Evolutionary conservation across 140 eudicot species (phyloP).

Genomic region (Erigeron philadelphicus): DNA sequence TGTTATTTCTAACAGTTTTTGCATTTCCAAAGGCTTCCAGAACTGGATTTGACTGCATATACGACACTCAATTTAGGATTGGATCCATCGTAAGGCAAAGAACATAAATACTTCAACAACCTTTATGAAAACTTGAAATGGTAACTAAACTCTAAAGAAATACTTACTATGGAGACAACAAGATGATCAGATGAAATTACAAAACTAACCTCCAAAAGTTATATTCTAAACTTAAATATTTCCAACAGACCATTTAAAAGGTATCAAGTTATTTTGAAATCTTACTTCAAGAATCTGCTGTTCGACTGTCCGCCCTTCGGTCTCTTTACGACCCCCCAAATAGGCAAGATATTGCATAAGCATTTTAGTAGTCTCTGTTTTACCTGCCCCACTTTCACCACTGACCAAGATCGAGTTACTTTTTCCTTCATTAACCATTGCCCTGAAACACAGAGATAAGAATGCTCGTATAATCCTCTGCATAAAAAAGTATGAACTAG

Average conservation of each 20-base stretch:
- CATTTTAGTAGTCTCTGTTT: constrained; percentile 98
- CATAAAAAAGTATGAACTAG: neutral
- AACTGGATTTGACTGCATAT: constrained; percentile 95
- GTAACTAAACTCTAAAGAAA: neutral
- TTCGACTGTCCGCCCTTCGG: constrained; percentile 90
- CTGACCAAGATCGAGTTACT: constrained; percentile 95
- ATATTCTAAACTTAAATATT: constrained; percentile 17
- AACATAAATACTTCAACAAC: constrained; percentile 21
- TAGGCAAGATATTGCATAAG: constrained; percentile 95
- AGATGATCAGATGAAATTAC: neutral
- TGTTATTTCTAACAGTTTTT: constrained; percentile 91
- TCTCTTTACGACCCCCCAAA: constrained; percentile 84
- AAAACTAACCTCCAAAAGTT: constrained; percentile 20
- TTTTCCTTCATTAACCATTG: constrained; percentile 82
- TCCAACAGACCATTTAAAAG: constrained; percentile 7
- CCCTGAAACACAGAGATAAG: constrained; percentile 49
- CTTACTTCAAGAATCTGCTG: constrained; percentile 94
- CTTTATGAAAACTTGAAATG: neutral
- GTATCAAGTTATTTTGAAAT: constrained; percentile 21
- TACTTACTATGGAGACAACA: neutral
- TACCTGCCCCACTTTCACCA: constrained; percentile 99
- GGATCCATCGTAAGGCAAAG: constrained; percentile 21
- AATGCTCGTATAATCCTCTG: constrained; percentile 2
- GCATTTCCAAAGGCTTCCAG: constrained; percentile 99
- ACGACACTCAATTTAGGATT: constrained; percentile 14